Conservation (phyloP, 2,329 filamentous ascomycete genomes). For the Penicillium griseofulvum region DNA sequence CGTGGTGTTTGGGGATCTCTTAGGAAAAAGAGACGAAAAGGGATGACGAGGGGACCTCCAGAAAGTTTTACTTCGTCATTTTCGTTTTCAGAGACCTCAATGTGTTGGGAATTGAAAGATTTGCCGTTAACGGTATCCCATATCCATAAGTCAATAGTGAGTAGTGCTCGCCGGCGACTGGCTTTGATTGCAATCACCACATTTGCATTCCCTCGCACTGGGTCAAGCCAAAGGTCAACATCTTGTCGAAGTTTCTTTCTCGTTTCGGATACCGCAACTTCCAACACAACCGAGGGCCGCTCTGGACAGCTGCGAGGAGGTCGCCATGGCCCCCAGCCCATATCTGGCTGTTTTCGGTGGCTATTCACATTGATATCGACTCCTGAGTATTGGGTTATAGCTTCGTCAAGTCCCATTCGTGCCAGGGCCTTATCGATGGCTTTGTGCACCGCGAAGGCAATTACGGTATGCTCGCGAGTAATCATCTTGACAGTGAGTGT, state of each 20-base stretch:
- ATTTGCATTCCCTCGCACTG: conserved; percentile 5
- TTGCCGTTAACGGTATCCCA: background rate
- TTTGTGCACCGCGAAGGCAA: background rate
- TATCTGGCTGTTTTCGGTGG: conserved; percentile 1
- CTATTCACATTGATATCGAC: background rate
- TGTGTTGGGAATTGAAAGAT: background rate
- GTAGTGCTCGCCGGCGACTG: background rate
- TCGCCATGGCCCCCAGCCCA: conserved; percentile 2
- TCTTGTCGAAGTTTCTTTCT: background rate
- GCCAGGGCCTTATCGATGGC: background rate
- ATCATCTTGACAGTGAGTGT: conserved; percentile 3
- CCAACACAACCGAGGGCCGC: background rate
- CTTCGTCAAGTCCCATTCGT: background rate
- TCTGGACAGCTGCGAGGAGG: background rate
- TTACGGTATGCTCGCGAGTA: background rate
- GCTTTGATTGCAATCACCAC: background rate
- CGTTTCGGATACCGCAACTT: background rate
- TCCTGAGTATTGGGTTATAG: background rate
- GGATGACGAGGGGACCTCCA: background rate
- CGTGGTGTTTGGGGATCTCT: background rate
- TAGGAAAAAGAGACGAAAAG: background rate
- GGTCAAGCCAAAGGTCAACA: conserved; percentile 5
- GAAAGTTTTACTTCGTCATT: background rate
- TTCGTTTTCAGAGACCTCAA: background rate
- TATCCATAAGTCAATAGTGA: background rate